Base-by-base conservation (phyloP, 805 yeast genomes). In the Wickerhamomyces queroliae region DNA sequence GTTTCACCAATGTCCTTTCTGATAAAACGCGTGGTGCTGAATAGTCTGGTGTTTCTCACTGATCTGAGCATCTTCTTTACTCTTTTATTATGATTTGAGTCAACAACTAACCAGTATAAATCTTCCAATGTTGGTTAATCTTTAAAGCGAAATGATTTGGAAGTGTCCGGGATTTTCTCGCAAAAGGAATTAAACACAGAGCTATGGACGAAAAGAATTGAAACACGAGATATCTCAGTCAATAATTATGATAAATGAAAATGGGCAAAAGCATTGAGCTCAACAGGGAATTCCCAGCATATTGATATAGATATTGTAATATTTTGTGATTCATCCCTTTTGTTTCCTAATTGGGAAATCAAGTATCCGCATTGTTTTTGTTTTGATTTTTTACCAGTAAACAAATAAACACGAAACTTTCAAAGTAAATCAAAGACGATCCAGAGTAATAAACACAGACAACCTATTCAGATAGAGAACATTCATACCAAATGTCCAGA, bases 401-500 rank as follows among this genome's bases (percentile, higher is more conserved):
- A 19, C 3, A 30, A 18, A 30, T 9, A 30, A 30, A 25, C 28
- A 7, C 8, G 28, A 25, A 25, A 15, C n/a, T n/a, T n/a, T n/a
- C n/a, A n/a, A n/a, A n/a, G n/a, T n/a, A n/a, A n/a, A n/a, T n/a
- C n/a, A n/a, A n/a, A n/a, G n/a, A n/a, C n/a, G n/a, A n/a, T n/a
- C n/a, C n/a, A n/a, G n/a, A n/a, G n/a, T n/a, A n/a, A n/a, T n/a
- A n/a, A n/a, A n/a, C n/a, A n/a, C n/a, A n/a, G n/a, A n/a, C n/a
- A n/a, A n/a, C n/a, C n/a, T n/a, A n/a, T n/a, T n/a, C n/a, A n/a
- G n/a, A n/a, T n/a, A n/a, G n/a, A n/a, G n/a, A n/a, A n/a, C n/a
- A n/a, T n/a, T n/a, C n/a, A n/a, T n/a, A 9, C 30, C 27, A 15
- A 13, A 46, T 47, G 50, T 47, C 50, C 18, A 48, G 48, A 29